phyloP scores from a whole-genome alignment of 805 yeast species.

The Cyberlindnera subsufficiens region DNA sequence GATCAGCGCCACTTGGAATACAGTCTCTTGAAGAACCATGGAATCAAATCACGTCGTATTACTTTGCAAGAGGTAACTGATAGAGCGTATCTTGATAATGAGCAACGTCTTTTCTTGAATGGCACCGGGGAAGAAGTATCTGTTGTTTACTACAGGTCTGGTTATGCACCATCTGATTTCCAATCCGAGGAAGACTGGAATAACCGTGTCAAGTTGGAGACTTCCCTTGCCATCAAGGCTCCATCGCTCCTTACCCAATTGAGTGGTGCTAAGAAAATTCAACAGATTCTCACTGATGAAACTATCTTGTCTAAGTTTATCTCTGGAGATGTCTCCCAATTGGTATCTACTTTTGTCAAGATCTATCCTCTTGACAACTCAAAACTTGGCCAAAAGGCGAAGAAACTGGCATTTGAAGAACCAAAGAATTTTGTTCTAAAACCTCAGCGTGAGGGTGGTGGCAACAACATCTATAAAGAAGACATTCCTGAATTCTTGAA shows the following conservation, averaged over 20 bases:
- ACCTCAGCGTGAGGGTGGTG: slow-evolving; percentile 99
- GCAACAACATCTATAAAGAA: slow-evolving; percentile 84
- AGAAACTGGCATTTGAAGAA: slow-evolving; percentile 54
- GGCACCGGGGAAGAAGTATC: slow-evolving; percentile 67
- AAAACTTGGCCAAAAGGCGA: slow-evolving; percentile 55
- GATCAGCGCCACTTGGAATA: slow-evolving; percentile 88
- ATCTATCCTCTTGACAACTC: slow-evolving; percentile 83
- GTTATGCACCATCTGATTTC: slow-evolving; percentile 83
- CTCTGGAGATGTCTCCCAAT: slow-evolving; percentile 22
- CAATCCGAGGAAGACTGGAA: slow-evolving; percentile 65
- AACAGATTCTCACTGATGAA: slow-evolving; percentile 72
- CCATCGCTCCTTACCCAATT: slow-evolving; percentile 87
- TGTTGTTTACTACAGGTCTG: slow-evolving; percentile 86
- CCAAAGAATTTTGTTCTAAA: slow-evolving; percentile 80
- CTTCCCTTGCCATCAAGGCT: slow-evolving; percentile 78
- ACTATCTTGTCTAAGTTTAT: slow-evolving; percentile 42
- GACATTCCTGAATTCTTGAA: slow-evolving; percentile 74
- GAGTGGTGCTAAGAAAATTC: slow-evolving; percentile 91
- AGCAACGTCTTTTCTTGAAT: slow-evolving; percentile 45
- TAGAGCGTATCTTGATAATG: slow-evolving; percentile 32
- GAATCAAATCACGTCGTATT: slow-evolving; percentile 58
- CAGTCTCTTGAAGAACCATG: slow-evolving; percentile 48
- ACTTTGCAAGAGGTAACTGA: slow-evolving; percentile 54
- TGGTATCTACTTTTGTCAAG: slow-evolving; percentile 63
- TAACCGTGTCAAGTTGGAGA: slow-evolving; percentile 67